Percentiles rank a stretch among this genome's conserved stretches.
These are phyloP conservation scores for Phytopythium delawarense DNA, from an alignment of 352 stramenopile genomes.

Conservation along the genomic window DNA sequence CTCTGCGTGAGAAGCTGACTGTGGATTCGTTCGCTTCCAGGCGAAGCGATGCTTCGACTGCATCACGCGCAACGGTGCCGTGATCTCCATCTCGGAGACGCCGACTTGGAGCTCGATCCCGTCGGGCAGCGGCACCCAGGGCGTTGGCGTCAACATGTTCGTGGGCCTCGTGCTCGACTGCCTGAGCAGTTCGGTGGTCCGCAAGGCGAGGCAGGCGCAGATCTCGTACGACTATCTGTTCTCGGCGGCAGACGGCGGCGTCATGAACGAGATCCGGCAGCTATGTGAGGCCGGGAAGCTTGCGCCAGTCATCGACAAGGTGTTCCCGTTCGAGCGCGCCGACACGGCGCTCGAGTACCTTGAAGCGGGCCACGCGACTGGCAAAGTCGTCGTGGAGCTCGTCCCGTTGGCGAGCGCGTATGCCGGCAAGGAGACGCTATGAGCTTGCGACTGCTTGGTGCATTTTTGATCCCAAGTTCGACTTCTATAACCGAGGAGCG, in stretches of 20 bases:
- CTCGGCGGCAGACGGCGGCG: slow-evolving; percentile 24
- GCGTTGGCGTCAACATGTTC: slow-evolving; percentile 40
- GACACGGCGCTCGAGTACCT: slow-evolving; percentile 60
- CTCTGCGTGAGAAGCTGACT: background rate
- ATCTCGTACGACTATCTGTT: slow-evolving; percentile 65
- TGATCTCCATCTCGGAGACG: slow-evolving; percentile 61
- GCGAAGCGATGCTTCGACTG: slow-evolving; percentile 61
- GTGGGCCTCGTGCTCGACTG: slow-evolving; percentile 50
- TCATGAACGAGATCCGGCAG: slow-evolving; percentile 47
- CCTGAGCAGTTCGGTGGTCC: slow-evolving; percentile 51
- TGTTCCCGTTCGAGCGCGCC: slow-evolving; percentile 65
- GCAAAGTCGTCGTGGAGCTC: slow-evolving; percentile 69
- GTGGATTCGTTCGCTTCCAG: slow-evolving; percentile 14
- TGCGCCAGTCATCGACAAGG: slow-evolving; percentile 59
- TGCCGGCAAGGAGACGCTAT: slow-evolving; percentile 7
- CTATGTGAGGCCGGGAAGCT: slow-evolving; percentile 41
- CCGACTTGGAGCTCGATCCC: slow-evolving; percentile 36
- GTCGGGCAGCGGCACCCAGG: slow-evolving; percentile 19
- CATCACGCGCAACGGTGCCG: slow-evolving; percentile 41
- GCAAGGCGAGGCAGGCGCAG: slow-evolving; percentile 38
- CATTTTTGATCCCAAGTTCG: background rate
- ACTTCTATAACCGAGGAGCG: too few species aligned
- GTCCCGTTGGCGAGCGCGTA: slow-evolving; percentile 8
- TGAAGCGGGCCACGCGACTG: slow-evolving; percentile 48
- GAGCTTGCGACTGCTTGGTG: background rate